Conservation (phyloP, 176 grass and related monocot genomes). For the Rhipidocladum racemiflorum region DNA sequence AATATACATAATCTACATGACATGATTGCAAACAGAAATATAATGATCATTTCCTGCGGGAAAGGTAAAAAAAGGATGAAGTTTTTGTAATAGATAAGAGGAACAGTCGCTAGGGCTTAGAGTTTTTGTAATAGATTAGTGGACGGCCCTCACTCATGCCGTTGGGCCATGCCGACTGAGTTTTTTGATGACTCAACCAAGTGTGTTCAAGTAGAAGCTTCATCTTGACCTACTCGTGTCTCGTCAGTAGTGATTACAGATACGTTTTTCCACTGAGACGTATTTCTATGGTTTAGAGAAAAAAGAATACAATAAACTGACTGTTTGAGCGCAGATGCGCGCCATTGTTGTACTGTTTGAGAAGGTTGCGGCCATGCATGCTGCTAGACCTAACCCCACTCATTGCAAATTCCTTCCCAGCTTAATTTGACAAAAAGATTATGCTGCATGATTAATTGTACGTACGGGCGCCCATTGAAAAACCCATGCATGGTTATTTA, state of each 20-base stretch:
- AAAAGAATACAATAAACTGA: background rate
- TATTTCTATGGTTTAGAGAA: background rate
- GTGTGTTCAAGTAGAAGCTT: background rate
- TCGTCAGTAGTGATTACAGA: background rate
- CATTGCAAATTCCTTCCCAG: constrained; percentile 31
- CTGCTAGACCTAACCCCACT: constrained; percentile 49
- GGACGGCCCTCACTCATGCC: background rate
- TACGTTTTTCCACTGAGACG: accelerated
- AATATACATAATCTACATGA: constrained; percentile 19
- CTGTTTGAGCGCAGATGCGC: background rate
- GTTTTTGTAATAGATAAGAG: background rate
- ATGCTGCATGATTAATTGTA: constrained; percentile 31
- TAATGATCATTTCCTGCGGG: background rate
- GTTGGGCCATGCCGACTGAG: background rate
- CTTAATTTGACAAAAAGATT: constrained; percentile 35
- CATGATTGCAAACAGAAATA: constrained; percentile 29
- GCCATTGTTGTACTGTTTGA: constrained; percentile 2
- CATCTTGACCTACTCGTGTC: background rate
- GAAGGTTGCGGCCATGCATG: constrained; percentile 10
- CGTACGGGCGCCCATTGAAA: constrained; percentile 18
- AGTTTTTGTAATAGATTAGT: background rate
- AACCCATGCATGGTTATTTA: background rate
- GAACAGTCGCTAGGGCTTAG: background rate
- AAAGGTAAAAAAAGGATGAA: constrained; percentile 6
- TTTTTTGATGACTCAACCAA: background rate